These are phyloP conservation scores for Zoysia matrella DNA, from an alignment of 202 grass and related monocot species.

Conservation along the genomic window DNA sequence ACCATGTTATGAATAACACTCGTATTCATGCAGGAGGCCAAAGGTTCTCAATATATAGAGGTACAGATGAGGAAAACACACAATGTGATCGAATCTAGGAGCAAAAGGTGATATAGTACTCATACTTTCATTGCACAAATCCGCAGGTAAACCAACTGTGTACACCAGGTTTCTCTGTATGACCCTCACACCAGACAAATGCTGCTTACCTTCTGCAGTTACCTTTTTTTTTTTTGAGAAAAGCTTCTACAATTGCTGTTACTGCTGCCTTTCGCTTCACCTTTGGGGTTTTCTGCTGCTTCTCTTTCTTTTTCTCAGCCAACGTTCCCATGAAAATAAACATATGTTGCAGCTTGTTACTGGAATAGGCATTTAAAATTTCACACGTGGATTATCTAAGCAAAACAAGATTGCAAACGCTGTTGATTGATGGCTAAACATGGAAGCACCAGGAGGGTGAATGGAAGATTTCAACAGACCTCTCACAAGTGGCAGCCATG, in stretches of 20 bases:
- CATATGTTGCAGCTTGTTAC: neutral
- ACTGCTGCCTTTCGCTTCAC: slow-evolving; percentile 56
- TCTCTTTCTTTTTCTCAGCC: slow-evolving; percentile 74
- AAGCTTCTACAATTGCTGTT: neutral
- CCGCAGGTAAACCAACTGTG: slow-evolving; percentile 85
- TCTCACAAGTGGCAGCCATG: slow-evolving; percentile 85
- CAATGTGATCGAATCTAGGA: neutral
- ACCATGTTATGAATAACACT: no score
- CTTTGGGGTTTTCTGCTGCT: slow-evolving; percentile 80
- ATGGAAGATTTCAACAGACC: slow-evolving; percentile 34
- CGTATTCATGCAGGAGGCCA: no score
- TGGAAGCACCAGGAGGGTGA: neutral
- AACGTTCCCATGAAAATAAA: slow-evolving; percentile 48
- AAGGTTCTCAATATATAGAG: no score
- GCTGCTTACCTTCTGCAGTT: slow-evolving; percentile 81
- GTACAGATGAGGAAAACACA: no score
- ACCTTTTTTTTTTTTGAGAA: no score
- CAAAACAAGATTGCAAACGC: neutral
- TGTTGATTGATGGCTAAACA: neutral
- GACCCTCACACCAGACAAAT: slow-evolving; percentile 91
- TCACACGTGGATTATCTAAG: neutral
- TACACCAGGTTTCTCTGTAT: slow-evolving; percentile 97
- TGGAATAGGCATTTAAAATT: neutral
- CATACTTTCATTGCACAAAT: slow-evolving; percentile 87
- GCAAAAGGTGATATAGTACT: slow-evolving; percentile 34